Evolutionary conservation across 805 yeast genomes (phyloP), one percentile per base, ranked within the genome.

Genomic region (Hanseniaspora guilliermondii): DNA sequence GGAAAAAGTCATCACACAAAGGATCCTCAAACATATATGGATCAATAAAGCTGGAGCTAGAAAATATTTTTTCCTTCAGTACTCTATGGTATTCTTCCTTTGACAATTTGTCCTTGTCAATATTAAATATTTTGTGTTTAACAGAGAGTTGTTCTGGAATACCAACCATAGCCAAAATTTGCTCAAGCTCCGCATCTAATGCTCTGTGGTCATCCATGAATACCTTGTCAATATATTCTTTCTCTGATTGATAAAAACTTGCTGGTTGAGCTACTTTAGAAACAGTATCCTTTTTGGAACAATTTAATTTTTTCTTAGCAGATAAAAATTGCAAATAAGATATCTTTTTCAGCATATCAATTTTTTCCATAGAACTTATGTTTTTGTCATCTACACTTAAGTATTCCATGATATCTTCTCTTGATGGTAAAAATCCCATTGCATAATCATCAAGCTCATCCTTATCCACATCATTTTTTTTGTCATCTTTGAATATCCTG

Each of bases 11-110:
- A n/a, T 78, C 83, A 56, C 76, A 79, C 47, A 93, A 65, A 0
- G 98, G 99, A 68, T 93, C 99, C 56, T 77, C 82, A 65, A 93
- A 88, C 2, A 79, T 72, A 67, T 86, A 89, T 0, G 98, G 98
- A 65, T 88, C 97, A 57, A 93, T 75, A 56, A 80, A 82, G 30
- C 60, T 64, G 19, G 65, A 44, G 12, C 58, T 73, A 65, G 65
- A 56, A 68, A 69, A 58, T 12, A 53, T 19, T 47, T 53, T 14
- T 57, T 57, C 12, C 56, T 57, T 37, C 61, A 58, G 22, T 9
- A 17, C 25, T 25, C 41, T 21, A 41, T 11, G 27, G 32, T 40
- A 40, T n/a, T 47, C 39, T 17, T 40, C 35, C 56, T 57, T 1
- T 68, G 68, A 9, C 56, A 54, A 63, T 37, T 41, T 64, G 8